Evolutionary conservation across 2,329 filamentous ascomycete genomes (phyloP).

Genomic region (Remersonia thermophila): DNA sequence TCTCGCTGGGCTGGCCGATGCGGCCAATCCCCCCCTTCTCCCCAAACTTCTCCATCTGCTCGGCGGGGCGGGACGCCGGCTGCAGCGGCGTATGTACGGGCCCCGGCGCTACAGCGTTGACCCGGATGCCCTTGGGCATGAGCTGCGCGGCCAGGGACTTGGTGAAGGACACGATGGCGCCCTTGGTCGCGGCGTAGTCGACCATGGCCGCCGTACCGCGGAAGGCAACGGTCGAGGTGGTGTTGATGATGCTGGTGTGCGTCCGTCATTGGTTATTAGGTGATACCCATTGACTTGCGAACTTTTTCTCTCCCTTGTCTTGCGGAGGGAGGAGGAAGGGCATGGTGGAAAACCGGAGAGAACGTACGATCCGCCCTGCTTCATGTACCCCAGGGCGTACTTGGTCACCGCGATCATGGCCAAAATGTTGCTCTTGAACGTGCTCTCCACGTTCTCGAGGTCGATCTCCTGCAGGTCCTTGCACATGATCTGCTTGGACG

Average conservation of each 20-base stretch:
- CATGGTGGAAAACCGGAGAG: too few relatives aligned
- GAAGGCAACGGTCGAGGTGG: conserved; percentile 41
- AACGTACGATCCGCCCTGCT: conserved; percentile 29
- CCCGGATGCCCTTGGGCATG: conserved; percentile 43
- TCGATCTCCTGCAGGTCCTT: conserved; percentile 40
- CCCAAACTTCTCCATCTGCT: conserved; percentile 34
- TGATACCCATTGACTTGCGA: conserved; percentile 18
- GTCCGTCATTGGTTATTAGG: neutral
- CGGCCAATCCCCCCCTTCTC: conserved; percentile 25
- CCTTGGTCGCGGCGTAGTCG: conserved; percentile 47
- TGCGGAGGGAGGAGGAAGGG: too few relatives aligned
- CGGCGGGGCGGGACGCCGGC: conserved; percentile 29
- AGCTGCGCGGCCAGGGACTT: conserved; percentile 39
- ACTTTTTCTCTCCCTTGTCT: too few relatives aligned
- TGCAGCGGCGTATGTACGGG: conserved; percentile 34
- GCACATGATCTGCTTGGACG: conserved; percentile 42
- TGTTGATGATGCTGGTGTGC: conserved; percentile 37
- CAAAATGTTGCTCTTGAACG: conserved; percentile 44
- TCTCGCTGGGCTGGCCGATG: conserved; percentile 32
- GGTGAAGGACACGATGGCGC: conserved; percentile 45
- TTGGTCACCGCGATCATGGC: conserved; percentile 49
- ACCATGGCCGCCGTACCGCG: conserved; percentile 37
- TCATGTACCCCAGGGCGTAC: conserved; percentile 43
- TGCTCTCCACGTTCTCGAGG: conserved; percentile 40
- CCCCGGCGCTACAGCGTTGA: conserved; percentile 34